Evolutionary conservation across 176 grass and related monocot species (phyloP), one percentile per base, ranked within the genome.

Genomic region (Olyra latifolia): DNA sequence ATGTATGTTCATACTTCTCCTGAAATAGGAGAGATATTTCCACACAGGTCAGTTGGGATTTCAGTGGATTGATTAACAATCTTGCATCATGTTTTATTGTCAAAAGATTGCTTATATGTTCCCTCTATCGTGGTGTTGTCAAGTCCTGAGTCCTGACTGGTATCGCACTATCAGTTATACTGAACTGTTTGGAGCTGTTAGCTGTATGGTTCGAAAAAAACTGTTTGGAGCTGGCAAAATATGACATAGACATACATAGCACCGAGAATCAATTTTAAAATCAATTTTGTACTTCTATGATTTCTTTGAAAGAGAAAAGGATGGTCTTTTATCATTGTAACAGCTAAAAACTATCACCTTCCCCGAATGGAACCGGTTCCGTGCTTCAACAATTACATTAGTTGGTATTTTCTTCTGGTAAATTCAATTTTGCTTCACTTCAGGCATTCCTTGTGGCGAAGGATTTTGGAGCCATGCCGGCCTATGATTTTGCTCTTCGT

Each of bases 401-500:
- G 48, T 11, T 20, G 17, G 30, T 40, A 20, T 50, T 50, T 28
- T 83, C 43, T 10, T 49, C 44, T 78, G 44, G n/a, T 63, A n/a
- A 74, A 17, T 56, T 66, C 58, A 48, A 30, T 74, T 83, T 83
- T 57, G 12, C 41, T 49, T 47, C 17, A 6, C 24, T 7, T 29
- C 67, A 77, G 86, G 73, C 62, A 27, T 84, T 59, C 73, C 5
- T 77, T 60, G 72, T 77, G 73, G 79, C 17, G 3, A 83, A 88
- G 56, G 73, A 88, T 72, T 78, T 83, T 54, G 86, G 87, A 8
- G 39, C 64, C 25, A 22, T 47, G 25, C 19, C 46, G 19, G 77
- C 71, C 8, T 89, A 81, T 48, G 65, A 63, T 56, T 81, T 89
- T 47, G 77, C 77, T 47, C 82, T 89, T 35, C 50, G 15, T 56